Conservation (phyloP, 140 eudicot species). For the Bidens hawaiensis region DNA sequence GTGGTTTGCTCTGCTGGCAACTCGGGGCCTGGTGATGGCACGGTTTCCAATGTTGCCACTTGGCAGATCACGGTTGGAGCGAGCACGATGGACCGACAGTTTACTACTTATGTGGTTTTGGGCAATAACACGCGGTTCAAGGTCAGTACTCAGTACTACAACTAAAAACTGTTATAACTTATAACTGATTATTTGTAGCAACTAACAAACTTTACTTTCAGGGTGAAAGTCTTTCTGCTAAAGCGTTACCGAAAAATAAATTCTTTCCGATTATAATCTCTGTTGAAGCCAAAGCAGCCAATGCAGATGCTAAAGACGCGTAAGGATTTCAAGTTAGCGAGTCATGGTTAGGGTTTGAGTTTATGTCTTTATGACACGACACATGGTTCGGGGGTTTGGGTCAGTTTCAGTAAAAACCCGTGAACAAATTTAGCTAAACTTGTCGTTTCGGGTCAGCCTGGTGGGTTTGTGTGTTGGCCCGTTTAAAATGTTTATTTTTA, state of each 20-base stretch:
- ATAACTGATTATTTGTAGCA: background rate
- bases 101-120: constrained; percentile 39
- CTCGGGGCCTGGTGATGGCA: constrained; percentile 63
- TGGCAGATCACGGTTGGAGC: constrained; percentile 96
- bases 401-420: background rate
- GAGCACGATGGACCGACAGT: constrained; percentile 85
- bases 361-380: background rate
- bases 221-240: constrained; percentile 78
- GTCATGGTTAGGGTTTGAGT: background rate
- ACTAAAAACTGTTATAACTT: too few relatives aligned
- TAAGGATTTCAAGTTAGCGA: constrained; percentile 36
- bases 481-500: background rate
- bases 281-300: constrained; percentile 44
- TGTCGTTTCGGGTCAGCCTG: background rate
- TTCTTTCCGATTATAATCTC: constrained; percentile 55
- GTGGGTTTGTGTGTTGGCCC: background rate
- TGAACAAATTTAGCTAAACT: background rate
- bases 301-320: constrained; percentile 63
- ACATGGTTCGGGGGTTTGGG: background rate
- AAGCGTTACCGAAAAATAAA: constrained; percentile 43
- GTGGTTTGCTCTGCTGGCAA: constrained; percentile 92
- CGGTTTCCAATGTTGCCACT: constrained; percentile 66
- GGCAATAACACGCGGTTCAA: constrained; percentile 49
- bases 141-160: constrained; percentile 29
- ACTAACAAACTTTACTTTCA: constrained; percentile 15